Base-by-base conservation (phyloP, 108 stramenopile species). In the Discostella stelligeroides region DNA sequence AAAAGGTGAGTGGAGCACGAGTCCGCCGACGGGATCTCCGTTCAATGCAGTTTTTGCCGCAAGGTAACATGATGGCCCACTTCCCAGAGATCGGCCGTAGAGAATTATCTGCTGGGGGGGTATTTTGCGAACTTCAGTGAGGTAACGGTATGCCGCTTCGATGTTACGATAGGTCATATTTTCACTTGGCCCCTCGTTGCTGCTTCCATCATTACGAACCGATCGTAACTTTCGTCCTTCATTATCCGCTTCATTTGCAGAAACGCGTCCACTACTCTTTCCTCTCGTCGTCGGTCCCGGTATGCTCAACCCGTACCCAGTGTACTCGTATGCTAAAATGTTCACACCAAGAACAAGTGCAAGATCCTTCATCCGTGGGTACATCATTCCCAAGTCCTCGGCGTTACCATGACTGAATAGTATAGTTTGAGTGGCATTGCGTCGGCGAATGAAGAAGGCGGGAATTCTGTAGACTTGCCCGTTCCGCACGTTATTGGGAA, bases 261-360 rank as follows among this genome's bases (percentile, higher is more conserved):
- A 34, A 34, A 3, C 34, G 34, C 34, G 6, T 34, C 34, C 34
- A 6, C 6, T 34, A 34, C 5, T 34, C 3, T 34, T 34, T 6
- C 34, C 34, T 6, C 34, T 34, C 34, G 34, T 34, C 3, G 34
- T 34, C 17, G 57, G 57, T 58, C 57, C 57, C 1, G 57, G 57
- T 9, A 58, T 41, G 55, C 81, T 82, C 60, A 79, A 18, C 1
- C 90, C 91, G 50, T 92, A 92, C 13, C 93, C 93, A 2, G 87
- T 76, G 60, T 94, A 94, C 55, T 94, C 93, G 65, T 91, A 94
- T 4, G 89, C 91, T 37, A 94, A 18, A 15, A 94, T 79, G 65
- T 94, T 92, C 12, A 86, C 87, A 43, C 82, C 72, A 12, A 85
- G 45, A 4, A 76, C 72, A 23, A 68, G n/a, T 0, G 80, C 72